These are phyloP conservation scores for Eremochloa ophiuroides DNA, from an alignment of 176 grass and related monocot genomes.

Conservation along the genomic window DNA sequence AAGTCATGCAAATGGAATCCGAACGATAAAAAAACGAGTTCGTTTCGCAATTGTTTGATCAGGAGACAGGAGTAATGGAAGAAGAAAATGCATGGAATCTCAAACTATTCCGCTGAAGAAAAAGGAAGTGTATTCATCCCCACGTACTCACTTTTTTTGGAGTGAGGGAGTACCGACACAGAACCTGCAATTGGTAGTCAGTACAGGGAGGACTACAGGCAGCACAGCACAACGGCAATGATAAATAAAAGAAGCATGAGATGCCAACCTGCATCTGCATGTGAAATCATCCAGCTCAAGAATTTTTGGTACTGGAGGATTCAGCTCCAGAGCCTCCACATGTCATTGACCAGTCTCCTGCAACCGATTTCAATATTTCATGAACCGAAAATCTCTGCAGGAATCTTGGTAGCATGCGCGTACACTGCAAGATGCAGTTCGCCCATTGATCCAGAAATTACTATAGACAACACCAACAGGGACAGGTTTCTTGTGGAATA, in stretches of 20 bases:
- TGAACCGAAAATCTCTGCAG: not conserved
- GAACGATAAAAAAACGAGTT: not conserved
- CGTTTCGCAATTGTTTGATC: not conserved
- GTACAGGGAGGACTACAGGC: not conserved
- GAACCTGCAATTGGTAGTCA: not conserved
- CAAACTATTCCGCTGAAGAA: not conserved
- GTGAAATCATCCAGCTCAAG: constrained; percentile 18
- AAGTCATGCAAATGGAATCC: not conserved
- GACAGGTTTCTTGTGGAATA: not conserved
- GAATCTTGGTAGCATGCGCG: constrained; percentile 22
- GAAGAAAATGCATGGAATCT: not conserved
- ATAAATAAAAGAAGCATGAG: not conserved
- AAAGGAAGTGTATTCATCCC: not conserved
- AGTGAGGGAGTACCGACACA: not conserved
- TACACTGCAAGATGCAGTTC: constrained; percentile 6
- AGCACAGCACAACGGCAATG: not conserved
- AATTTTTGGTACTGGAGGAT: not conserved
- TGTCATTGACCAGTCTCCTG: constrained; percentile 26
- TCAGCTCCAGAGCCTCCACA: constrained; percentile 17
- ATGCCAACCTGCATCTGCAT: constrained; percentile 17
- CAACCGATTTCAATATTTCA: not conserved
- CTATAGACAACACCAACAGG: not conserved
- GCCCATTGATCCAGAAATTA: not conserved
- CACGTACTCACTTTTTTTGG: too few species aligned
- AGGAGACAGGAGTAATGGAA: not conserved